Conservation (phyloP, 805 yeast genomes). For the Candida schatavii region DNA sequence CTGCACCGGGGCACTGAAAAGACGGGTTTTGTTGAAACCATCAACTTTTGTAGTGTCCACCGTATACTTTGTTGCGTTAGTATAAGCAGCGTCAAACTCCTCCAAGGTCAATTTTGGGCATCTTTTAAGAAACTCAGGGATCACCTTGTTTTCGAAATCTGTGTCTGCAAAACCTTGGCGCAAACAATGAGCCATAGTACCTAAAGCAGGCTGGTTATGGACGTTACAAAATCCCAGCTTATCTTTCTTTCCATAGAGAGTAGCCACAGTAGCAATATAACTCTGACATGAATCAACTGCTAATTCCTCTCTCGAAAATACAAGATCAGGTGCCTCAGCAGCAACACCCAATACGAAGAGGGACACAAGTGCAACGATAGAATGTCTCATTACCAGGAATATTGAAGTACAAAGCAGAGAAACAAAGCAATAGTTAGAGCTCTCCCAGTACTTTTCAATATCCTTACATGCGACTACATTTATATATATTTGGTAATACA, state of each 20-base stretch:
- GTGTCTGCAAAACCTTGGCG: conserved; percentile 16
- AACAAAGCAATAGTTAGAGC: no score
- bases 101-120: conserved; percentile 30
- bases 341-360: not conserved
- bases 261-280: conserved; percentile 23
- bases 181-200: conserved; percentile 36
- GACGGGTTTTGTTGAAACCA: conserved; percentile 23
- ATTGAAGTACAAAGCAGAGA: no score
- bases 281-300: conserved; percentile 25
- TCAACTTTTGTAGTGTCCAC: conserved; percentile 25
- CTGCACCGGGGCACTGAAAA: conserved; percentile 36
- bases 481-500: no score
- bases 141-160: conserved; percentile 13
- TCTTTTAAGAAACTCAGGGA: conserved; percentile 19
- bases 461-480: no score
- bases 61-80: conserved; percentile 41
- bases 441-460: no score
- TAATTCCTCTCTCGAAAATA: conserved; percentile 23
- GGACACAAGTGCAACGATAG: not conserved
- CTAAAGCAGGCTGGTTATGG: conserved; percentile 37
- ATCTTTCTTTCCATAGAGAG: conserved; percentile 23
- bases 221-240: conserved; percentile 30
- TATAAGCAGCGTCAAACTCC: conserved; percentile 32
- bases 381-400: conserved; percentile 1
- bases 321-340: not conserved